Evolutionary conservation across 345 rosid genomes (phyloP), one percentile per base, ranked within the genome.

Genomic region (Moricandia arvensis): DNA sequence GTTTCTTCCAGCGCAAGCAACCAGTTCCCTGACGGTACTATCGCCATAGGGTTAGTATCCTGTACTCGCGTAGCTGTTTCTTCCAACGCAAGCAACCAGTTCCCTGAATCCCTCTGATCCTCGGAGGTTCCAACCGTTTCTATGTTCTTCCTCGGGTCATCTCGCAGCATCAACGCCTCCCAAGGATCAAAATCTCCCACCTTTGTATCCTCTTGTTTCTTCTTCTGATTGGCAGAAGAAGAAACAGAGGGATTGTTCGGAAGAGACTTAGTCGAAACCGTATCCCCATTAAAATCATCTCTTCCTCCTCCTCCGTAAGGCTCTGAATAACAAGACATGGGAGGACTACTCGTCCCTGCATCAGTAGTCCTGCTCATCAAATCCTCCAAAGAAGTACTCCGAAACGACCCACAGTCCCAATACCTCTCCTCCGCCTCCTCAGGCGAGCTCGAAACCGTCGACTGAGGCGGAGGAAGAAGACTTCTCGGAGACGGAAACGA

Each of bases 21-120:
- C 98, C 96, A 88, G 2, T 79, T 73, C 54, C 66, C 78, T 8
- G 74, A 54, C 2, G 53, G 53, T 45, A 45, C 53, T n/a, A 63
- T 10, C 29, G 79, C 80, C 81, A 73, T 65, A 1, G 66, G 9
- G 71, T 71, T 62, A 21, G 74, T 43, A 47, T 69, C 78, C 8
- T 83, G 76, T 7, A 34, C 55, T 18, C 68, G 64, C 0, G 83
- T 71, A 27, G 83, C 74, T 3, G 77, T 68, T 80, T 79, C 87
- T 53, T 71, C 81, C 58, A 89, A 47, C 67, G 72, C 91, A 63
- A 81, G 81, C 76, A 87, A 90, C 98, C 96, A 88, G 2, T 79
- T 73, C 54, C 70, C 78, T 8, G 75, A 54, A 41, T 62, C 71
- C 4, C 8, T 73, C 54, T 73, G 75, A 21, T 54, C 61, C 16